Conservation (phyloP, 2,329 filamentous ascomycete genomes). For the Dactylella cylindrospora region DNA sequence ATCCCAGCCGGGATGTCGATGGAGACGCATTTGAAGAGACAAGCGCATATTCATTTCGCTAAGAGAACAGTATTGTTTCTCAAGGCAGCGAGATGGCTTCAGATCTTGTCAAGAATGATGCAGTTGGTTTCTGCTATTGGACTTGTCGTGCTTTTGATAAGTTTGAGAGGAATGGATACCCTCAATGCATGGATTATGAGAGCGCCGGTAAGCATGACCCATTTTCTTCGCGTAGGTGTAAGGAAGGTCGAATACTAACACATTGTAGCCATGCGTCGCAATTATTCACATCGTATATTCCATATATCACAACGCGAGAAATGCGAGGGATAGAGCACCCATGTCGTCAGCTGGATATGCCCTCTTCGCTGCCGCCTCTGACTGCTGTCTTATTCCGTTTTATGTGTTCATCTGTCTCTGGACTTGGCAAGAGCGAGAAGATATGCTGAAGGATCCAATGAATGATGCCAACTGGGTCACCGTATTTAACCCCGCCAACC, state of each 20-base stretch:
- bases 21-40: conserved; percentile 36
- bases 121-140: conserved; percentile 70
- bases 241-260: conserved; percentile 44
- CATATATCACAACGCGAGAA: conserved; percentile 74
- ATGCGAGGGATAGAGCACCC: conserved; percentile 70
- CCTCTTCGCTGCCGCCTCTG: conserved; percentile 74
- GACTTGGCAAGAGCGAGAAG: conserved; percentile 58
- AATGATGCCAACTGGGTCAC: conserved; percentile 51
- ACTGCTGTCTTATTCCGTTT: conserved; percentile 66
- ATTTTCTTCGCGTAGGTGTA: not conserved
- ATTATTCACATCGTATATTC: conserved; percentile 72
- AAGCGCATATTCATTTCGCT: conserved; percentile 34
- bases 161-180: conserved; percentile 68
- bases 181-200: conserved; percentile 73
- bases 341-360: conserved; percentile 86
- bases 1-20: conserved; percentile 34
- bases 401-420: conserved; percentile 63
- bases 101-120: conserved; percentile 68
- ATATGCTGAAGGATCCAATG: conserved; percentile 40
- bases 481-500: conserved; percentile 53
- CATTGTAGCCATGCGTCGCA: conserved; percentile 70
- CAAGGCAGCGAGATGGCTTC: conserved; percentile 53
- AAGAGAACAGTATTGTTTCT: conserved; percentile 19
- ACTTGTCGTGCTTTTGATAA: conserved; percentile 72
- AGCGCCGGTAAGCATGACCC: conserved; percentile 64